phyloP scores from a whole-genome alignment of 768 basidiomycete genomes.

The Tricholoma furcatifolium region DNA sequence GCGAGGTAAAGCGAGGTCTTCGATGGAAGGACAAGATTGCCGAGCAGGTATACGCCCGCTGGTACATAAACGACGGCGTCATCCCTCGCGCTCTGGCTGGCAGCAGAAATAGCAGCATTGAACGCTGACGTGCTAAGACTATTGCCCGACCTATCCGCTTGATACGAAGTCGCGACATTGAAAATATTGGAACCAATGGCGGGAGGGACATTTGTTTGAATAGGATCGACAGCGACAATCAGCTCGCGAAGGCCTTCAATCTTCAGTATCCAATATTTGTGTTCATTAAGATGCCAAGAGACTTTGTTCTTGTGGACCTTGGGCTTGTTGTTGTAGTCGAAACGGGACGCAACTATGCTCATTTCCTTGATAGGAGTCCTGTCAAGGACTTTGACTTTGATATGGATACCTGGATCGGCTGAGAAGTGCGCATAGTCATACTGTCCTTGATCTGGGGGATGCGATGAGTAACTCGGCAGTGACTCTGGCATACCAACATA shows the following conservation, averaged over 20 bases:
- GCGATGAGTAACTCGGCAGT: background rate
- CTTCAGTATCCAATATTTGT: conserved; percentile 14
- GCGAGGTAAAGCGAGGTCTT: conserved; percentile 19
- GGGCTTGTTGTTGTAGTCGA: conserved; percentile 16
- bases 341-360: conserved; percentile 13
- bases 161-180: conserved; percentile 16
- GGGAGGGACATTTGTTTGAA: conserved; percentile 7
- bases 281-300: conserved; percentile 11
- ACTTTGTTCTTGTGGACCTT: conserved; percentile 11
- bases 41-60: conserved; percentile 15
- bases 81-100: background rate
- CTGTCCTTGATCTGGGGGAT: conserved; percentile 5
- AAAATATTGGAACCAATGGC: conserved; percentile 13
- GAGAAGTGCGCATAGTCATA: conserved; percentile 20
- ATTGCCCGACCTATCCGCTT: conserved; percentile 11
- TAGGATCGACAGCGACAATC: conserved; percentile 16
- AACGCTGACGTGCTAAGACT: conserved; percentile 13
- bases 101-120: conserved; percentile 12
- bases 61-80: conserved; percentile 16
- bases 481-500: background rate
- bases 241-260: conserved; percentile 17
- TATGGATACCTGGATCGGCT: conserved; percentile 11
- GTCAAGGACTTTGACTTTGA: conserved; percentile 11
- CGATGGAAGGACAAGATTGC: conserved; percentile 19
- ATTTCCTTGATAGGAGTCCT: conserved; percentile 9